Evolutionary conservation across 495 filamentous ascomycete genomes (phyloP).

Genomic region (Elaphomyces granulatus): DNA sequence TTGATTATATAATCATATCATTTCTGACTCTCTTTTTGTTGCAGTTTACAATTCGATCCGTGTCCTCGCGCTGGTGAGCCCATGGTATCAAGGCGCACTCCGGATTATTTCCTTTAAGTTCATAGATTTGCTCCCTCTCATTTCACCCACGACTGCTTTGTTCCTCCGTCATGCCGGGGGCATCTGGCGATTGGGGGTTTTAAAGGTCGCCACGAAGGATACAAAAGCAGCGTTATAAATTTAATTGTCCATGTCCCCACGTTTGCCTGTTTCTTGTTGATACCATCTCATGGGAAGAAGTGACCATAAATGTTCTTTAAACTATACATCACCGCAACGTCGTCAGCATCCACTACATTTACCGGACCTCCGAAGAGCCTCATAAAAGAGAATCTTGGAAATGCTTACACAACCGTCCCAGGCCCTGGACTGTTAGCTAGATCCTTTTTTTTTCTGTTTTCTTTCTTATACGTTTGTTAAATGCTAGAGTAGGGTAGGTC

Average conservation of each 20-base stretch:
- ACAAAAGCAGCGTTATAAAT: not conserved
- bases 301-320: no score
- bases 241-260: constrained; percentile 28
- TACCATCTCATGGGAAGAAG: no score
- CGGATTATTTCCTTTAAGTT: constrained; percentile 93
- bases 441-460: no score
- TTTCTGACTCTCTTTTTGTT: no score
- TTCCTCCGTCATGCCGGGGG: not conserved
- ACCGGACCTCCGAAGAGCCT: no score
- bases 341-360: no score
- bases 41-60: constrained; percentile 96
- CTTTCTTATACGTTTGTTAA: no score
- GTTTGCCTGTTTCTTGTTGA: constrained; percentile 31
- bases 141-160: not conserved
- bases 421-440: no score
- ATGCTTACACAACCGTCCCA: no score
- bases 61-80: constrained; percentile 95
- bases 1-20: constrained; percentile 9
- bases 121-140: constrained; percentile 19
- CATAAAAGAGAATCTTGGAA: no score
- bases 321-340: no score
- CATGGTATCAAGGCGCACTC: constrained; percentile 95
- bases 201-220: not conserved
- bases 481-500: no score
- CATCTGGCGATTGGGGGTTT: not conserved